Evolutionary conservation across 202 grass and related monocot species (phyloP), one percentile per base, ranked within the genome.

Genomic region (Panicum virgatum): DNA sequence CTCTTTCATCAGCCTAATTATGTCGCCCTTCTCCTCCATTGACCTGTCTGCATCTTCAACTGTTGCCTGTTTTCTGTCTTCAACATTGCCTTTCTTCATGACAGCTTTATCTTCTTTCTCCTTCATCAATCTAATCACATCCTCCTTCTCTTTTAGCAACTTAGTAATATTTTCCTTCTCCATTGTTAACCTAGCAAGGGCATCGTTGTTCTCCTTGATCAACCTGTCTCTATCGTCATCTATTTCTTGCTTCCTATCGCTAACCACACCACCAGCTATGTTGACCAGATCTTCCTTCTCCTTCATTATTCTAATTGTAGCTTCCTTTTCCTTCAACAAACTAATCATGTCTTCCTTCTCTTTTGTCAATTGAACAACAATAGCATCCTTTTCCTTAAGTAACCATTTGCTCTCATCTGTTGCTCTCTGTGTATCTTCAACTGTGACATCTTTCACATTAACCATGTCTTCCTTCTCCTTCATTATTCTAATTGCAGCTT

Each of bases 191-290:
- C 43, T 77, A 69, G 57, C 29, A 66, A 87, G 39, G n/a, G 32
- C 69, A 62, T 89, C 85, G 66, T 87, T 50, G 22, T 84, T 93
- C 69, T 84, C 74, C 54, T 88, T 87, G 39, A 78, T 82, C 48
- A 85, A 86, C 34, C 65, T 83, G 32, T 84, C 66, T 61, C 59
- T 82, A 42, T 68, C 47, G 6, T 76, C 86, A 43, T 72, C 66
- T 69, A 53, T 43, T 45, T 23, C 62, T 78, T 77, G 47, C 75
- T 71, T 70, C 72, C 38, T 82, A 61, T 75, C 47, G 32, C 62
- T 76, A 62, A 63, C 18, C 14, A 54, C 42, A 13, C n/a, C 45
- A 26, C 61, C 70, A 20, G 69, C 66, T 60, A 87, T 63, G 36
- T 71, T 69, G 69, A 72, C 45, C n/a, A n/a, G n/a, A n/a, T 82